Base-by-base conservation (phyloP, 2,329 filamentous ascomycete genomes). In the Stagonosporopsis vannaccii region DNA sequence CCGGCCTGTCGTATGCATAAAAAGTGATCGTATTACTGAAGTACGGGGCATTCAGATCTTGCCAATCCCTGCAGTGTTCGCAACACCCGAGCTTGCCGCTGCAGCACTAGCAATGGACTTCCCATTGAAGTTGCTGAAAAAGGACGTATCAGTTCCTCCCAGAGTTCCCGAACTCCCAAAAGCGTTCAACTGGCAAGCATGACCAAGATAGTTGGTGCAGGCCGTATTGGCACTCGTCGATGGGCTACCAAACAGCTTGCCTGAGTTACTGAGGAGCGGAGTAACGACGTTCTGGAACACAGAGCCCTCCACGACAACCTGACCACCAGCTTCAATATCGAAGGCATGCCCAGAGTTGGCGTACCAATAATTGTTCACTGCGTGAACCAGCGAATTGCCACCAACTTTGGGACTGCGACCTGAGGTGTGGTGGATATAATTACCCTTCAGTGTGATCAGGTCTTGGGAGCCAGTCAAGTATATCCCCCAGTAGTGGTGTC, bases 311-410 rank as follows among this genome's bases (percentile, higher is more conserved):
- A 79, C 80, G 17, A 86, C 76, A 23, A 84, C 79, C 50, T 50
- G 58, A 19, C 64, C 65, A 37, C 71, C 74, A 45, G 65, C 62
- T 45, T 58, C 71, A 59, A 67, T 69, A 56, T 84, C 84, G 67
- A 86, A 85, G 11, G 83, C 81, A 72, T 86, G 84, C 45, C 82
- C 83, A 17, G 73, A 69, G 71, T 80, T 81, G 65, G 80, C 76
- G 66, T 83, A 77, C 76, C 77, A 85, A 79, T 82, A 85, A 78
- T 86, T 86, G 81, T 86, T 86, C 69, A 84, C 82, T 25, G 81
- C 81, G 71, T 87, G 84, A 37, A 86, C 72, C 26, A 84, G 79
- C 52, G 83, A 82, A 68, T 81, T 81, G 13, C 77, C 78, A 55
- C 73, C 75, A 11, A 86, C 74, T 75, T 86, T 85, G 58, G 84